phyloP scores from a whole-genome alignment of 441 rosid species.

The Croton setiger region DNA sequence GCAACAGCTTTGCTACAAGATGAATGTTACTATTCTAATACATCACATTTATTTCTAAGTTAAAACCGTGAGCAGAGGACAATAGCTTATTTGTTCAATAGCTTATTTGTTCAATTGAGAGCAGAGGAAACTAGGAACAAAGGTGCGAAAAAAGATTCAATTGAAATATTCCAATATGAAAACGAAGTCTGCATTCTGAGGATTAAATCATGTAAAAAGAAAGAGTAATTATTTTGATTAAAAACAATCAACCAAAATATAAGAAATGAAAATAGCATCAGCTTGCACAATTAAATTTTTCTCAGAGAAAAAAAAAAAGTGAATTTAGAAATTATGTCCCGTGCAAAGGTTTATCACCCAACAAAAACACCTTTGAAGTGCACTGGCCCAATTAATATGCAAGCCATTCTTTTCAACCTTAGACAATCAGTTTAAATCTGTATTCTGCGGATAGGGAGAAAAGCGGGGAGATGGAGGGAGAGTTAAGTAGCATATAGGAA shows the following conservation, averaged over 20 bases:
- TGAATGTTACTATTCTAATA: not conserved
- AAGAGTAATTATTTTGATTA: not conserved
- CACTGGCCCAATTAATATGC: too few relatives aligned
- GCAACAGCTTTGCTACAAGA: not conserved
- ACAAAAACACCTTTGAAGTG: not conserved
- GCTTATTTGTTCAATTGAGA: not conserved
- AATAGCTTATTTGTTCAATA: not conserved
- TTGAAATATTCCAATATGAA: not conserved
- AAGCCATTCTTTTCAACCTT: too few relatives aligned
- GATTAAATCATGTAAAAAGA: not conserved
- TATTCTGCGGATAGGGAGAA: not conserved
- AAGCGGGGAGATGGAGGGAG: not conserved
- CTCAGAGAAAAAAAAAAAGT: not conserved
- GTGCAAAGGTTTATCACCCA: not conserved
- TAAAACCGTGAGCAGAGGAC: not conserved
- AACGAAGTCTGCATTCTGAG: not conserved
- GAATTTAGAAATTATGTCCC: not conserved
- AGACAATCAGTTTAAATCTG: not conserved
- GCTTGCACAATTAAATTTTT: too few relatives aligned
- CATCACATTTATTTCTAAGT: not conserved
- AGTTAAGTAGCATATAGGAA: not conserved
- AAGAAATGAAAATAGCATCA: not conserved
- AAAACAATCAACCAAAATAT: not conserved
- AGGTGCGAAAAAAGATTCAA: not conserved
- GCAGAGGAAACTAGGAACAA: not conserved